Evolutionary conservation across 495 filamentous ascomycete species (phyloP).

Genomic region (Antarctomyces pellizariae): DNA sequence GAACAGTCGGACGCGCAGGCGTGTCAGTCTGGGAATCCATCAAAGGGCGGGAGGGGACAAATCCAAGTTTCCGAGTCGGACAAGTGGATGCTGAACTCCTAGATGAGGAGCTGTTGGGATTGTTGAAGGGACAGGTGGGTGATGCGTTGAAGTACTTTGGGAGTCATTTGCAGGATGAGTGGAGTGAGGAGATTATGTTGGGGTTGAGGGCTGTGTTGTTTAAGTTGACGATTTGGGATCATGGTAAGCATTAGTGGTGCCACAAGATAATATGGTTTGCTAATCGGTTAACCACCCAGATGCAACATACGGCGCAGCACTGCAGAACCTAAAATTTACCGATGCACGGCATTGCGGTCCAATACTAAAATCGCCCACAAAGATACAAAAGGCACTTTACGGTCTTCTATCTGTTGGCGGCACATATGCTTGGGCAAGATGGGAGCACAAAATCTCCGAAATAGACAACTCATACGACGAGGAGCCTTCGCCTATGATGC

Average conservation of each 20-base stretch:
- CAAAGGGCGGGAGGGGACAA: conserved; percentile 50
- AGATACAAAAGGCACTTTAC: conserved; percentile 64
- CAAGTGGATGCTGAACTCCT: conserved; percentile 92
- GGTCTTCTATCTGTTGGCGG: conserved; percentile 72
- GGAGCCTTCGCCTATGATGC: conserved; percentile 25
- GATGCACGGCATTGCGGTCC: conserved; percentile 50
- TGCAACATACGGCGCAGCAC: conserved; percentile 76
- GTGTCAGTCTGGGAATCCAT: conserved; percentile 44
- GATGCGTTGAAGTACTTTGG: conserved; percentile 78
- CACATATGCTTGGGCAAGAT: conserved; percentile 70
- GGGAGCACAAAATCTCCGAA: conserved; percentile 67
- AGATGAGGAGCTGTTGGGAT: conserved; percentile 74
- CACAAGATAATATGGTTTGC: too few relatives aligned
- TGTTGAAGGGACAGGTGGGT: conserved; percentile 70
- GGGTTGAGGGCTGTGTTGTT: conserved; percentile 60
- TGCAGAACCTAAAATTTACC: conserved; percentile 77
- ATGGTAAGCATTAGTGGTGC: too few relatives aligned
- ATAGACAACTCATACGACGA: conserved; percentile 48
- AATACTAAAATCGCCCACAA: conserved; percentile 34
- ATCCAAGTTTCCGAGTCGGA: conserved; percentile 76
- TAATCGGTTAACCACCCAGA: too few relatives aligned
- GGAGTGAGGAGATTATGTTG: conserved; percentile 65
- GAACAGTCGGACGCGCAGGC: conserved; percentile 29
- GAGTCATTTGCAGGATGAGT: conserved; percentile 45
- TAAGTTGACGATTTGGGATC: conserved; percentile 92